Evolutionary conservation across 192 early-diverging fungal genomes (phyloP), one percentile per base, ranked within the genome.

Genomic region (Funneliformis geosporum): DNA sequence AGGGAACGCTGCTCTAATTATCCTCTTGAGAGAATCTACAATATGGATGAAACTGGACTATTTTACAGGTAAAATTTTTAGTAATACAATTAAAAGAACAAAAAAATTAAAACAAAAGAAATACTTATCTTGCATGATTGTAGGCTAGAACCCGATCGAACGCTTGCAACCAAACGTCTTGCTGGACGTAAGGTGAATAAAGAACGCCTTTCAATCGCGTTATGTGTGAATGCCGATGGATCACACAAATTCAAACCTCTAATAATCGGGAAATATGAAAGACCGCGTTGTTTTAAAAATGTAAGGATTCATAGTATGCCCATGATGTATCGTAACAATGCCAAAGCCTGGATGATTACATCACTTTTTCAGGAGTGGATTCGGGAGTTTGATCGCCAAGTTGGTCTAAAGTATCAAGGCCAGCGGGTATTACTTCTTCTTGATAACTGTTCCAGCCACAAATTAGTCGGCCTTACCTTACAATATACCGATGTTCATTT

Each of bases 11-110:
- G 64, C 64, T 21, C 64, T 43, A 68, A 44, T 1, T 79, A 79
- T 68, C 28, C 77, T 68, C 77, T 68, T 69, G 21, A 79, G 6
- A 5, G 40, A 68, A 79, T 79, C 21, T 79, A 79, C 68, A 79
- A 68, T 50, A 79, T 79, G 25, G 64, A 79, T 69, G 12, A 79
- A 44, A 79, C 7, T 0, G 64, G 9, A 23, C 64, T 79, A 69
- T 79, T 79, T 28, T 64, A 64, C 2, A 28, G 23, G 64, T 64
- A 76, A 60, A 64, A 0, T 9, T 28, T 33, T 33, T 0, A 33
- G n/a, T n/a, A n/a, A n/a, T n/a, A n/a, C n/a, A n/a, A n/a, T n/a
- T n/a, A n/a, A n/a, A n/a, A n/a, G n/a, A 16, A 68, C 8, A 39
- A 8, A 27, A 28, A 27, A 16, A 42, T 14, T 39, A 21, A 42